These are phyloP conservation scores for Gymnopilus dilepis DNA, from an alignment of 768 basidiomycete genomes.

Conservation along the genomic window DNA sequence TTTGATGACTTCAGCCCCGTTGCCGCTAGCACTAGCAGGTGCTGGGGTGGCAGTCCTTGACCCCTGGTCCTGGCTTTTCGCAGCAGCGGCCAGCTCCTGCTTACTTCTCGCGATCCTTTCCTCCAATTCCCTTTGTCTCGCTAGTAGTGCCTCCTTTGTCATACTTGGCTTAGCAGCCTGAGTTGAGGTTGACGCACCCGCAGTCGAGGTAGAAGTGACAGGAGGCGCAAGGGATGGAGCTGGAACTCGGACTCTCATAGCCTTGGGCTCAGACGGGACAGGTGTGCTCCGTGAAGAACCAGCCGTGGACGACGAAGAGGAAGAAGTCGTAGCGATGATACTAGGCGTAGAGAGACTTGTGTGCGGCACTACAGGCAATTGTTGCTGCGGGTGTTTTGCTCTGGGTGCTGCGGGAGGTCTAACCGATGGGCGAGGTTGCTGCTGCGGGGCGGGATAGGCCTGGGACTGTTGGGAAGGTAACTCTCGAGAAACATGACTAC, in stretches of 20 bases:
- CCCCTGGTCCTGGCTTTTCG: constrained; percentile 38
- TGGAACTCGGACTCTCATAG: constrained; percentile 35
- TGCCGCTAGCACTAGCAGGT: not conserved
- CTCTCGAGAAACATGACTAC: not conserved
- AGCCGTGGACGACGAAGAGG: not conserved
- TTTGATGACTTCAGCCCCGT: not conserved
- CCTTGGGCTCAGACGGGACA: constrained; percentile 41
- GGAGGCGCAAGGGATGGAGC: not conserved
- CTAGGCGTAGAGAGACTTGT: not conserved
- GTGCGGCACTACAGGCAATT: not conserved
- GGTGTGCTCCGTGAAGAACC: constrained; percentile 10
- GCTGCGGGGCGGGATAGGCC: constrained; percentile 1
- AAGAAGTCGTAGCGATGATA: not conserved
- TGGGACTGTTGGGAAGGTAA: constrained; percentile 3
- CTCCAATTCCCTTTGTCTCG: constrained; percentile 50
- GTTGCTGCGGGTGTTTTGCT: not conserved
- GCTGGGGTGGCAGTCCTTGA: constrained; percentile 10
- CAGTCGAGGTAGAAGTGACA: not conserved
- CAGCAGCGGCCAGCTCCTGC: constrained; percentile 35
- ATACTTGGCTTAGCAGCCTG: constrained; percentile 36
- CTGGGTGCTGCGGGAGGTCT: not conserved
- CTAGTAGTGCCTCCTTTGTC: constrained; percentile 43
- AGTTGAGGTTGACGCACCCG: not conserved
- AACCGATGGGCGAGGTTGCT: not conserved
- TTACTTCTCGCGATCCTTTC: constrained; percentile 45